Base-by-base conservation (phyloP, 768 basidiomycete genomes). In the Chalciporus piperatus region DNA sequence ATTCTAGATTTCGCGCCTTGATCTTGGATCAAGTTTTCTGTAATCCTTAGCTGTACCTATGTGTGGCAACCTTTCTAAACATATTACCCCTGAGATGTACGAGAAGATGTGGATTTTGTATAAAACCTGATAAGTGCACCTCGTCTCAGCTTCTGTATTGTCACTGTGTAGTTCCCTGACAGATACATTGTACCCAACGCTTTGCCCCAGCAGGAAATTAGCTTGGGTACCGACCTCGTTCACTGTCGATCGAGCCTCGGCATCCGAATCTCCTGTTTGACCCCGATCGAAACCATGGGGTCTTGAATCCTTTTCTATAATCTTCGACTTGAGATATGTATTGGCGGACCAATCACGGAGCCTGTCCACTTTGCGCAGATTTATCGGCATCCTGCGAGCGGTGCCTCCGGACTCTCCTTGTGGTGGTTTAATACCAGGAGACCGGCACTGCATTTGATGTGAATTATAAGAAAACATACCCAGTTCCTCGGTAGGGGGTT, bases 1-100 rank as follows among this genome's bases (percentile, higher is more conserved):
- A 12, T 44, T 8, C 32, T 19, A 67, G 66, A 69, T 11, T 67
- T 67, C 32, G 51, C n/a, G 12, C 66, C 66, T 23, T 66, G 48
- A 64, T 41, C 11, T 6, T n/a, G n/a, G 16, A 37, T 16, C 35
- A n/a, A 32, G 35, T 4, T 37, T 37, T 38, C 25, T 47, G 43
- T 51, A 45, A 22, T 41, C n/a, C 13, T 32, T 32, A 32, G 30
- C 30, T 32, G 8, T 38, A 33, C 49, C 4, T 42, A 6, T 45
- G 11, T 22, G 19, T 19, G 16, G 7, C 35, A 8, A 46, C 27
- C 16, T 17, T 43, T 28, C 23, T n/a, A 28, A 43, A 37, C n/a
- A 37, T 37, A 4, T 41, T 7, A 8, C 3, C 41, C 13, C 6
- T 25, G 16, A 25, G 23, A 41, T 27, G 23, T 14, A 32, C 41